Base-by-base conservation (phyloP, 2,329 filamentous ascomycete species). In the Ophiostoma australiae region DNA sequence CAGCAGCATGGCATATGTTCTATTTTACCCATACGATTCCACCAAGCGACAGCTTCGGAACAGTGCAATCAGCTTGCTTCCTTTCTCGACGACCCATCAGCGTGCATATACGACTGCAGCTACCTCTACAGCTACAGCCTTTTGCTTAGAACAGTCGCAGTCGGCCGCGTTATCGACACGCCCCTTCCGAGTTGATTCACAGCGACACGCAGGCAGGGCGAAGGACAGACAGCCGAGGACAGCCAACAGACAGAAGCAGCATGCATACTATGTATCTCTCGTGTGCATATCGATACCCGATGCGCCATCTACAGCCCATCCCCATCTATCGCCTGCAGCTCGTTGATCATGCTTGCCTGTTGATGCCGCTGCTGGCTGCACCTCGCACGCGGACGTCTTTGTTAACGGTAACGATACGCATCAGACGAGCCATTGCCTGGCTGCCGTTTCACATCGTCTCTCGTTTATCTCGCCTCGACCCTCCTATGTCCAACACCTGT, bases 221-320 rank as follows among this genome's bases (percentile, higher is more conserved):
- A 58, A 8, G 5, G 27, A 31, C 1, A 58, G 52, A 52, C 48
- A 58, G 23, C 52, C 8, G 52, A 27, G 10, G 10, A 6, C 10
- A 58, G 52, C 27, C 52, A 27, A 1, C 23, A 27, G 52, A 58
- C 52, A 58, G 8, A 27, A 10, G 23, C 2, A 5, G 52, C 52
- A 58, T 27, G 52, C n/a, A 27, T 13, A 2, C 23, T 23, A 58
- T 27, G 27, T 31, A 31, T 31, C 1, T 31, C 27, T 31, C 4
- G 52, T 58, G n/a, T n/a, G 20, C 52, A 27, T 58, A n/a, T 58
- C 52, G 52, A 58, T 58, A 58, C 52, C 52, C 52, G 52, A 58
- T 4, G 11, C 58, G 15, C 58, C 58, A 63, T 17, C 58, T 17
- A 15, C 58, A 63, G 11, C 58, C 4, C 8, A 63, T n/a, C 58